These are phyloP conservation scores for Aspergillus nanangensis DNA, from an alignment of 495 filamentous ascomycete species.

Conservation along the genomic window DNA sequence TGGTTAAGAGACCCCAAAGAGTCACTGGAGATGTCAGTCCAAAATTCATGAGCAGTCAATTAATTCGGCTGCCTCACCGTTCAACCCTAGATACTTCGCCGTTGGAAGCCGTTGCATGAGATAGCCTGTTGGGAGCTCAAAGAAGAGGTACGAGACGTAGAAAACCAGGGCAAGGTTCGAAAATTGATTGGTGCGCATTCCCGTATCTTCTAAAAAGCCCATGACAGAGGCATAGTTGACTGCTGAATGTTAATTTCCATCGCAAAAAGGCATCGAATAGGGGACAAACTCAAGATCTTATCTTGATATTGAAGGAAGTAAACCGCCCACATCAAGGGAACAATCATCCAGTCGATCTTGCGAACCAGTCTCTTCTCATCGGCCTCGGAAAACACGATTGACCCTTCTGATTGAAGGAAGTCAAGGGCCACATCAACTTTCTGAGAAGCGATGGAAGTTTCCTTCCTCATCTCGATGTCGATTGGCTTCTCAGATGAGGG, in stretches of 20 bases:
- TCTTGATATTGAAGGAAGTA: slow-evolving; percentile 65
- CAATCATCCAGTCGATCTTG: slow-evolving; percentile 38
- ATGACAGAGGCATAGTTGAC: slow-evolving; percentile 57
- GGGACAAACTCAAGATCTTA: slow-evolving; percentile 48
- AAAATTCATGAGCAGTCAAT: not conserved
- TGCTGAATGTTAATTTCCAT: not conserved
- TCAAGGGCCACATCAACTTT: slow-evolving; percentile 26
- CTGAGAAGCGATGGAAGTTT: slow-evolving; percentile 4
- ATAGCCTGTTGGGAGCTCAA: slow-evolving; percentile 33
- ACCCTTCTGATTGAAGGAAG: slow-evolving; percentile 19
- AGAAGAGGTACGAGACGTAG: slow-evolving; percentile 46
- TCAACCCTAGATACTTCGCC: slow-evolving; percentile 46
- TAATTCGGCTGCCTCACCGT: slow-evolving; percentile 20
- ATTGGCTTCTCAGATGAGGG: slow-evolving; percentile 5
- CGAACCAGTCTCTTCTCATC: slow-evolving; percentile 33
- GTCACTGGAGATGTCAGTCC: slow-evolving; percentile 22
- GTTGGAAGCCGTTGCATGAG: slow-evolving; percentile 42
- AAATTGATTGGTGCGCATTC: slow-evolving; percentile 49
- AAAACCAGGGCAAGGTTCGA: slow-evolving; percentile 49
- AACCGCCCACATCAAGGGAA: slow-evolving; percentile 39
- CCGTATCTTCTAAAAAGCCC: slow-evolving; percentile 48
- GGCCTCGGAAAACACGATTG: slow-evolving; percentile 9
- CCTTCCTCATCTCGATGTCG: slow-evolving; percentile 14
- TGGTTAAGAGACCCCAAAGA: slow-evolving; percentile 57
- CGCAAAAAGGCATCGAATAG: not conserved